phyloP scores from a whole-genome alignment of 768 basidiomycete species.

The Boletus sp. region DNA sequence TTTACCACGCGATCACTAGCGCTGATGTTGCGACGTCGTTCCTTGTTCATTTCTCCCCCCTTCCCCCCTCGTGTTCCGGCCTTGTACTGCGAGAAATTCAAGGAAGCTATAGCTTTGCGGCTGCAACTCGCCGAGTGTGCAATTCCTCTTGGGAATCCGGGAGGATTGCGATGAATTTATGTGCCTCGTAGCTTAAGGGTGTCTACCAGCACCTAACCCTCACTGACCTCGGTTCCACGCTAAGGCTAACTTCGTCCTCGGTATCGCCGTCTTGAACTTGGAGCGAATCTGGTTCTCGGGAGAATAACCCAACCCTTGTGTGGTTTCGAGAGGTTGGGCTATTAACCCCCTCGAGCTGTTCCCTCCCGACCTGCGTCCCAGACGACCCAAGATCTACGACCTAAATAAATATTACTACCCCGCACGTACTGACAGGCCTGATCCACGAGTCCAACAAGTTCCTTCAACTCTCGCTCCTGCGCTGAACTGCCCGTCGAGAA shows the following conservation, averaged over 20 bases:
- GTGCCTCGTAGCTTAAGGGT: not conserved
- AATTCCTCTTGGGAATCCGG: not conserved
- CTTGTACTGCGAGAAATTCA: not conserved
- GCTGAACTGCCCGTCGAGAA: constrained; percentile 13
- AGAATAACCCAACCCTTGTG: not conserved
- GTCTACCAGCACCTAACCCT: not conserved
- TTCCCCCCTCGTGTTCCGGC: not conserved
- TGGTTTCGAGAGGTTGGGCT: not conserved
- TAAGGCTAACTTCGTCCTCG: not conserved
- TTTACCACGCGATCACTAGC: not conserved
- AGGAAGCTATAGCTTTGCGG: not conserved
- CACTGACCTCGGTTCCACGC: not conserved
- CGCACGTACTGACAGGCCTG: not conserved
- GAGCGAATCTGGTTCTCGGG: not conserved
- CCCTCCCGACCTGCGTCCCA: constrained; percentile 18
- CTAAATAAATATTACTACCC: constrained; percentile 5
- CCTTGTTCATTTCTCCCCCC: not conserved
- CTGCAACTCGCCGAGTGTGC: not conserved
- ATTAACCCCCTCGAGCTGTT: not conserved
- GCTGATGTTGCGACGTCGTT: not conserved
- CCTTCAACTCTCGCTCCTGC: constrained; percentile 15
- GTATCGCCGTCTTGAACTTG: not conserved
- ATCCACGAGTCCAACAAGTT: constrained; percentile 8
- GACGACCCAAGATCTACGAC: constrained; percentile 16
- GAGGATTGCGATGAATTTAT: not conserved